Conservation (phyloP, 805 yeast genomes). For the Barnettozyma sp. region DNA sequence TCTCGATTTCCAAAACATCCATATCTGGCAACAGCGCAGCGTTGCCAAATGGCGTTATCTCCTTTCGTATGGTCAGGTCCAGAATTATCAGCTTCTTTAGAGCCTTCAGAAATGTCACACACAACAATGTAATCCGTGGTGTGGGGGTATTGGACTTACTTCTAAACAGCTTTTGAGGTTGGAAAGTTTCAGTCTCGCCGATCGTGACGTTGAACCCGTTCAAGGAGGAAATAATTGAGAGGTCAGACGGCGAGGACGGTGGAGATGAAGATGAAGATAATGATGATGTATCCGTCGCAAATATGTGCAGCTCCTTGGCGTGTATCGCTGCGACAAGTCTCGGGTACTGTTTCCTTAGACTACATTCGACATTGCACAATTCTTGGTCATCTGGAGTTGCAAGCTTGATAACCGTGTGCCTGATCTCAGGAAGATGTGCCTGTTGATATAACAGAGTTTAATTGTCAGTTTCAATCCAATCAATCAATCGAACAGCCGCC, state of each 20-base stretch:
- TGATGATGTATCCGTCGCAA: conserved; percentile 31
- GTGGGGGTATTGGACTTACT: conserved; percentile 21
- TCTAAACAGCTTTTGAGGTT: conserved; percentile 16
- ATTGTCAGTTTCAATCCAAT: not conserved
- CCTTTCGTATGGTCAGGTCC: conserved; percentile 28
- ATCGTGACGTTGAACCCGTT: conserved; percentile 16
- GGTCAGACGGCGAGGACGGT: too few relatives aligned
- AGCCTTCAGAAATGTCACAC: conserved; percentile 44
- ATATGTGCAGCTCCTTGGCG: conserved; percentile 38
- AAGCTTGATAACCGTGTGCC: conserved; percentile 14
- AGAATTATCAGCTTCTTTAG: conserved; percentile 36
- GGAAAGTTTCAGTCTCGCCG: conserved; percentile 13
- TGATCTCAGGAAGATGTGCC: conserved; percentile 15
- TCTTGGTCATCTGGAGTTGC: conserved; percentile 31
- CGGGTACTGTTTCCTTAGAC: conserved; percentile 29
- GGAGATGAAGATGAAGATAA: conserved; percentile 29
- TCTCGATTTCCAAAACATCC: conserved; percentile 38
- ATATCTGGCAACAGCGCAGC: conserved; percentile 29
- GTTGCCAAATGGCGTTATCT: conserved; percentile 45
- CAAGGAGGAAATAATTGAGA: too few relatives aligned
- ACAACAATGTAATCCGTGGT: conserved; percentile 27
- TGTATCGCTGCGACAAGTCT: conserved; percentile 32
- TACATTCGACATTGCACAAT: conserved; percentile 36
- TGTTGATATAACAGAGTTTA: too few relatives aligned
- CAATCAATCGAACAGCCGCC: not conserved